A percentile compares a stretch with the other conserved stretches of the same genome.
Conservation (phyloP, 176 grass and related monocot species). For the Oryza nivara region DNA sequence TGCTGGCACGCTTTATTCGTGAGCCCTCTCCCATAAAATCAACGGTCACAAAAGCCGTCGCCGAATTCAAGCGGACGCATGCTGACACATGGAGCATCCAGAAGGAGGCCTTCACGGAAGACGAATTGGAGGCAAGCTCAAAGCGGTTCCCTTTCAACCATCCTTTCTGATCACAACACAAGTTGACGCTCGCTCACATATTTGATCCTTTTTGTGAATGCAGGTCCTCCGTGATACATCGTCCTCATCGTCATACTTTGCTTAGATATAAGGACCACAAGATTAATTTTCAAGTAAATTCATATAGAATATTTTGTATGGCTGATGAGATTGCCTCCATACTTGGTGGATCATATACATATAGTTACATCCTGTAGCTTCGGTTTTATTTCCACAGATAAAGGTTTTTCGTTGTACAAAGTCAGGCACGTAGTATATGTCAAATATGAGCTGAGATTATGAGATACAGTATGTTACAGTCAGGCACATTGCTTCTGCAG, state of each 20-base stretch:
- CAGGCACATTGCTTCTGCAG: too few relatives aligned
- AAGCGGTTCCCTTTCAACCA: conserved; percentile 7
- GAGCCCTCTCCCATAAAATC: conserved; percentile 87
- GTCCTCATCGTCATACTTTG: conserved; percentile 89
- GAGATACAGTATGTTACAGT: background rate
- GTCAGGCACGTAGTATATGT: background rate
- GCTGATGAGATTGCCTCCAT: background rate
- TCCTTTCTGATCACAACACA: background rate
- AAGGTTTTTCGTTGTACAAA: background rate
- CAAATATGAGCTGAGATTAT: background rate
- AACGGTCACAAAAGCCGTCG: conserved; percentile 89
- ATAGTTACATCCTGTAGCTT: conserved; percentile 9
- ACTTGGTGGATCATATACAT: background rate
- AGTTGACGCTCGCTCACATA: conserved; percentile 8
- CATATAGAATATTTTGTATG: conserved; percentile 11
- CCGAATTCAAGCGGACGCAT: conserved; percentile 91
- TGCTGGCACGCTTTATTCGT: conserved; percentile 75
- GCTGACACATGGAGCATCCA: conserved; percentile 97
- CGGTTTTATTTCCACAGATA: background rate
- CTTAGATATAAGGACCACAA: conserved; percentile 42
- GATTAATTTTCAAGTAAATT: background rate
- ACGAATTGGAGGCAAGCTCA: conserved; percentile 79
- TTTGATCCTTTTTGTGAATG: background rate
- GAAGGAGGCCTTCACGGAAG: conserved; percentile 86
- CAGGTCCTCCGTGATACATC: conserved; percentile 93